Conservation (phyloP, 148 eudicot genomes). For the Linanthus parryae region DNA sequence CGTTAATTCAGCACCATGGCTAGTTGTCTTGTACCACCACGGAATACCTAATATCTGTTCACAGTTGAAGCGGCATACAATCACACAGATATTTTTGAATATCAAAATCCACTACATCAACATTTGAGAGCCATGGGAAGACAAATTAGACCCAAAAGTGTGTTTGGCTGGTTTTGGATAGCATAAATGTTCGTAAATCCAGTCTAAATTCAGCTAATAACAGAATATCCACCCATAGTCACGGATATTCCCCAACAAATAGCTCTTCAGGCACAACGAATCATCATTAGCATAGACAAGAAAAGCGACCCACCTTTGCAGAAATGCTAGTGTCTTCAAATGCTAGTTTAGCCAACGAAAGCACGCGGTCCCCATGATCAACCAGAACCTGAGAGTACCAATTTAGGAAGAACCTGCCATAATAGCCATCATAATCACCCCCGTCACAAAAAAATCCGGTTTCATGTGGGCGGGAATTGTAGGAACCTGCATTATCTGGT, state of each 20-base stretch:
- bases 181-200: too few relatives aligned
- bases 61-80: too few relatives aligned
- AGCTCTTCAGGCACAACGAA: too few relatives aligned
- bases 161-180: too few relatives aligned
- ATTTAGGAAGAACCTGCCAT: conserved; percentile 88
- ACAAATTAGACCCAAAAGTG: too few relatives aligned
- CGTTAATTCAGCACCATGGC: conserved; percentile 97
- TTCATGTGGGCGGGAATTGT: conserved; percentile 89
- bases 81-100: too few relatives aligned
- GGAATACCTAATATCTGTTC: conserved; percentile 75
- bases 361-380: conserved; percentile 85
- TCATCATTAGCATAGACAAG: too few relatives aligned
- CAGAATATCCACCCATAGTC: too few relatives aligned
- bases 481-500: conserved; percentile 90
- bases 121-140: too few relatives aligned
- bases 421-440: conserved; percentile 90
- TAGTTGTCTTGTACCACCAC: conserved; percentile 97
- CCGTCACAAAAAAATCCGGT: conserved; percentile 96
- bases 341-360: conserved; percentile 75
- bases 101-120: too few relatives aligned
- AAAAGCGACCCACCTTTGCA: conserved; percentile 50
- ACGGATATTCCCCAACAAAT: too few relatives aligned
- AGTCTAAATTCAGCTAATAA: too few relatives aligned
- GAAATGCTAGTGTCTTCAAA: conserved; percentile 86
- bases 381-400: conserved; percentile 91